Base-by-base conservation (phyloP, 2,329 filamentous ascomycete genomes). In the Colletotrichum shisoi region DNA sequence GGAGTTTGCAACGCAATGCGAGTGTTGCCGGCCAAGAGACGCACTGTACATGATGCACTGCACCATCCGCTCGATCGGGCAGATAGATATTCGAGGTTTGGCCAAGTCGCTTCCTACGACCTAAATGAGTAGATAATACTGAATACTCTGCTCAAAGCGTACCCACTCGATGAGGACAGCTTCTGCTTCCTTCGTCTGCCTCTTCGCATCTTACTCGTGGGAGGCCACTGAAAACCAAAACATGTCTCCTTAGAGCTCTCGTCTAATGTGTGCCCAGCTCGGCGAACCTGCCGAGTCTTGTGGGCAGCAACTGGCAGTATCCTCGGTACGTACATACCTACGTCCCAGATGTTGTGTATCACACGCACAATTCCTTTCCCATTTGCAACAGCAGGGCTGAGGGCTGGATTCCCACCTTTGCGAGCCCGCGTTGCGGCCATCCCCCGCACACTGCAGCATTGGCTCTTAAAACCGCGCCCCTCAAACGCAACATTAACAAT, bases 11-110 rank as follows among this genome's bases (percentile, higher is more conserved):
- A 39, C 51, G 61, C 21, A 37, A 58, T 63, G 61, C 37, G 27
- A 63, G 49, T 65, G 57, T 19, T 65, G 49, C 24, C 42, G 19
- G 57, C 49, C 42, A 42, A 62, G 42, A 62, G 44, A 65, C 59
- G 62, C 48, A 54, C 37, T 44, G 34, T 39, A 52, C 27, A 40
- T 39, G 59, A 13, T 15, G 54, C 62, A 61, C 31, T 19, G 49
- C 42, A 54, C 57, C 49, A 49, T n/a, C 49, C 51, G 44, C 42
- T 48, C 31, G 44, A 56, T 57, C 58, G 57, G 63, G 27, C 57
- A 65, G 49, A 62, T 44, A 57, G 49, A 24, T 34, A 9, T 34
- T 34, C 19, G 45, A 21, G 9, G 46, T 24, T 57, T 15, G 53
- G 27, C 24, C 51, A 53, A 53, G 31, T 34, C 31, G 31, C 31